phyloP scores from a whole-genome alignment of 192 early-diverging fungal species.

The Allomyces javanicus region DNA sequence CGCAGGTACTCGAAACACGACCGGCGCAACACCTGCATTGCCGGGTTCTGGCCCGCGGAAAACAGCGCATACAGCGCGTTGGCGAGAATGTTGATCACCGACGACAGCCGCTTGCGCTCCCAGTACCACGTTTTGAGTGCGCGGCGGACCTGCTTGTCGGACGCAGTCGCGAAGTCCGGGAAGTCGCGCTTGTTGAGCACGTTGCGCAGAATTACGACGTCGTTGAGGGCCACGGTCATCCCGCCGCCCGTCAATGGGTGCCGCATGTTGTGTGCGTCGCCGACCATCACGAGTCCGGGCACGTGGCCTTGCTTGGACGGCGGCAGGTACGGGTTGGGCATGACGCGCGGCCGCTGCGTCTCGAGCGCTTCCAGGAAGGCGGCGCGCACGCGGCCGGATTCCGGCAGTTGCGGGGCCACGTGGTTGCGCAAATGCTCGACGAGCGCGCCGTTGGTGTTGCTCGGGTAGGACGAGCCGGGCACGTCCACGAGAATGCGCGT shows the following conservation, averaged over 20 bases:
- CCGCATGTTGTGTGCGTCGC: slow-evolving; percentile 92
- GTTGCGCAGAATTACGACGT: slow-evolving; percentile 54
- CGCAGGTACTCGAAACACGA: slow-evolving; percentile 78
- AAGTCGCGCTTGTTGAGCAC: slow-evolving; percentile 26
- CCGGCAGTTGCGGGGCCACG: slow-evolving; percentile 51
- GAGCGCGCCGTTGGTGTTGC: neutral
- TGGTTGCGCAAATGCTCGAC: slow-evolving; percentile 33
- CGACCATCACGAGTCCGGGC: slow-evolving; percentile 60
- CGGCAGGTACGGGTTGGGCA: slow-evolving; percentile 82
- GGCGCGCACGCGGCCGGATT: slow-evolving; percentile 21
- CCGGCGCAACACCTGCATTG: slow-evolving; percentile 51
- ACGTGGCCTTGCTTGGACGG: slow-evolving; percentile 46
- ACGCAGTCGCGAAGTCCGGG: slow-evolving; percentile 13
- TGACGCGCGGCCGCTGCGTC: slow-evolving; percentile 51
- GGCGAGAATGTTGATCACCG: slow-evolving; percentile 77
- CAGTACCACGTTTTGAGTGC: slow-evolving; percentile 51
- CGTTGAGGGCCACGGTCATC: slow-evolving; percentile 91
- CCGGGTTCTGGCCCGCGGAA: slow-evolving; percentile 54
- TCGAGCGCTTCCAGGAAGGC: slow-evolving; percentile 47
- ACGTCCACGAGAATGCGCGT: slow-evolving; percentile 82
- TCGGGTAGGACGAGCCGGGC: slow-evolving; percentile 27
- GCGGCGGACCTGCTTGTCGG: slow-evolving; percentile 23
- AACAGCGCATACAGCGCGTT: slow-evolving; percentile 82
- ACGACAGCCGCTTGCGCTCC: slow-evolving; percentile 46
- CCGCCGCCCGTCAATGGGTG: slow-evolving; percentile 91